Evolutionary conservation across 2,329 filamentous ascomycete species (phyloP).

Genomic region (Pestalotiopsis sp.): DNA sequence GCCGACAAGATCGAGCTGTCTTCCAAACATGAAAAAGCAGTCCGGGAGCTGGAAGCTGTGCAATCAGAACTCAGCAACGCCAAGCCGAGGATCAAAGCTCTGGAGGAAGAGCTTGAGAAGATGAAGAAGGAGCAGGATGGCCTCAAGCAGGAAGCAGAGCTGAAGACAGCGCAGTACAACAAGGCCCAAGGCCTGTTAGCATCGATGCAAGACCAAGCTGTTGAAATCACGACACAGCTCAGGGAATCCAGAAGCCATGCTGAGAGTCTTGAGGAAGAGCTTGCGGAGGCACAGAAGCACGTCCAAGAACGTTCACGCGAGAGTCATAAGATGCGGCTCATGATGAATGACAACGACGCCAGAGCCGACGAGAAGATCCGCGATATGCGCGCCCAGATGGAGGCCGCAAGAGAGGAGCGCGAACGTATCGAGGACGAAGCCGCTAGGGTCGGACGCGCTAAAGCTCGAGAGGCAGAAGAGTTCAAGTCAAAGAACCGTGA

Average conservation of each 20-base stretch:
- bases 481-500: constrained; percentile 78
- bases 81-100: constrained; percentile 61
- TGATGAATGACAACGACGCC: constrained; percentile 84
- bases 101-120: constrained; percentile 75
- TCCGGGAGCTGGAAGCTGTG: constrained; percentile 69
- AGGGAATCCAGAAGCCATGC: constrained; percentile 83
- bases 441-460: constrained; percentile 73
- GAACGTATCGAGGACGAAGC: constrained; percentile 92
- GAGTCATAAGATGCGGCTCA: constrained; percentile 89
- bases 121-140: constrained; percentile 68
- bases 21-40: constrained; percentile 71
- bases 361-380: constrained; percentile 79
- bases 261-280: constrained; percentile 88
- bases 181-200: constrained; percentile 84
- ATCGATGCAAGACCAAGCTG: constrained; percentile 90
- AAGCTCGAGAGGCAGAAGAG: constrained; percentile 84
- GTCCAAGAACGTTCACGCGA: constrained; percentile 88
- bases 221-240: constrained; percentile 87
- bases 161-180: constrained; percentile 83
- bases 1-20: constrained; percentile 77
- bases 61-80: constrained; percentile 75
- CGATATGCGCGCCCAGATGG: constrained; percentile 87
- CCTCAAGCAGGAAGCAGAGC: constrained; percentile 77
- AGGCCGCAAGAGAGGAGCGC: constrained; percentile 88
- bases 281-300: constrained; percentile 84